Evolutionary conservation across 2,329 filamentous ascomycete species (phyloP), one percentile per base, ranked within the genome.

Genomic region (Talaromyces sp.): DNA sequence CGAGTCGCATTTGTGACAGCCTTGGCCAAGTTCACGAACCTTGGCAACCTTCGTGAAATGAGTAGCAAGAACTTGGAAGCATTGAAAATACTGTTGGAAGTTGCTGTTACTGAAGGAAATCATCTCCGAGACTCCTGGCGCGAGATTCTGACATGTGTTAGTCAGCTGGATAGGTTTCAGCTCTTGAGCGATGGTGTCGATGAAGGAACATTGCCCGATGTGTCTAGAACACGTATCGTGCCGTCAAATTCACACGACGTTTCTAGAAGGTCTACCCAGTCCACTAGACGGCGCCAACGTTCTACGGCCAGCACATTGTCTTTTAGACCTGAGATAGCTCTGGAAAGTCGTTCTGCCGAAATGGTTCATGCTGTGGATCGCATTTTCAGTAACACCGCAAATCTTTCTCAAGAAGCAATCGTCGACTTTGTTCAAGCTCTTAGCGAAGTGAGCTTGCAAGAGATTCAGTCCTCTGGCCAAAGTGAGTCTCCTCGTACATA

Each of bases 381-480:
- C 42, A 98, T 99, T 70, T 99, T 99, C 73, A 96, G 92, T 55
- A 96, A 96, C 72, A 98, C 95, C 0, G 93, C 93, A 8, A 93
- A 96, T 69, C 83, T 99, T 2, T 93, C 90, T 4, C 93, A 93
- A 64, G 92, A 97, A 68, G 93, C 93, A 2, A 99, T 99, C 70
- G 90, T 98, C 1, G 89, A 96, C 74, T 99, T 99, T 74, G 93
- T 96, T 58, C 88, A 88, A 62, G 93, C 95, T 0, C 79, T 99
- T 63, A 96, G 91, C 7, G 92, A 97, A 73, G 93, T 99, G 67
- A 98, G 93, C 76, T 98, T 95, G 95, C 93, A 98, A 72, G 95
- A 99, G 76, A 99, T 99, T 71, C 93, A 96, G 73, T 96, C 95
- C 3, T 98, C 95, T 0, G 95, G 95, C 0, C 91, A 93, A 62